Base-by-base conservation (phyloP, 2,329 filamentous ascomycete species). In the Cladorrhinum sp. region DNA sequence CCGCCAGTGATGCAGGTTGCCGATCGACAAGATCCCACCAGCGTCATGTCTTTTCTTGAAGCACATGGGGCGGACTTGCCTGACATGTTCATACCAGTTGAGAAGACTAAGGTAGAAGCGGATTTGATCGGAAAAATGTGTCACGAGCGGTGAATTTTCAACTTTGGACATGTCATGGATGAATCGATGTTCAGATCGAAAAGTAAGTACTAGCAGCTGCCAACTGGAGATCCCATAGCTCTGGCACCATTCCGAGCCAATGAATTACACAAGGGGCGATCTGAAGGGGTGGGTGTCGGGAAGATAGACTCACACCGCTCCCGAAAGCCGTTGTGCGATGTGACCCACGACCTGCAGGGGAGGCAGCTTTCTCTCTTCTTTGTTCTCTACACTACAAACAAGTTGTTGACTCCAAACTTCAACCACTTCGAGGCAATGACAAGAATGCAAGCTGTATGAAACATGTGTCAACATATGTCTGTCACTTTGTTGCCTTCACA, bases 301-400 rank as follows among this genome's bases (percentile, higher is more conserved):
- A 58, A 23, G 53, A 27, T 65, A 62, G 50, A 38, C 23, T 52
- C 57, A 64, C 63, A 63, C 60, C 62, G 66, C 63, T 58, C 41
- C 27, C 20, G n/a, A 18, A n/a, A 25, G n/a, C 55, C 50, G 61
- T 59, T 61, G 56, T 55, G 51, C 51, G 32, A 55, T 56, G 38
- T 27, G 36, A 48, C 52, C 20, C 49, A 22, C 38, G 25, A 23
- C 23, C 38, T 59, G 51, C 57, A 55, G 48, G 38, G 53, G 36
- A 23, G 10, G 36, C 53, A 45, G 5, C 32, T 24, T 25, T 23
- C 13, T 23, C 27, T 36, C 52, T 55, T 25, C 41, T n/a, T 54
- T 22, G 12, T 55, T 20, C 10, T 24, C 20, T 38, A 23, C 23
- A 29, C n/a, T 36, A 29, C 12, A 41, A 22, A 29, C 18, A 45